Evolutionary conservation across 2,329 filamentous ascomycete genomes (phyloP), one percentile per base, ranked within the genome.

Genomic region (Aspergillus pseudoglaucus): DNA sequence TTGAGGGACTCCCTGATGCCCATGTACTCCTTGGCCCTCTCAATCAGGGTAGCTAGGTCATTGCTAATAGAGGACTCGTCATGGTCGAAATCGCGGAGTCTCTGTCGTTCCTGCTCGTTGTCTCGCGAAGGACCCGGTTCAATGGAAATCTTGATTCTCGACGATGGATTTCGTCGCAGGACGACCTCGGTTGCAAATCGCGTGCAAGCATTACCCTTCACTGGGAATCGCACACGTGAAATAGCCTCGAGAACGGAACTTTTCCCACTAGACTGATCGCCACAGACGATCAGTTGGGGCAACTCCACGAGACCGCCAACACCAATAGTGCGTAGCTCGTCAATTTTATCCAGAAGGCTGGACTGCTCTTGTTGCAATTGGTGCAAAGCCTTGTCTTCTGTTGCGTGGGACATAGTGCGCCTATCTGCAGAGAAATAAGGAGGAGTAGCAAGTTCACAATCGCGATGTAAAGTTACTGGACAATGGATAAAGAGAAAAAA

Each of bases 191-290:
- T 82, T 3, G 80, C 75, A 50, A 82, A 84, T 15, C 81, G 71
- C 0, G 82, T 85, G 55, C 81, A 85, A 2, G 82, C 72, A 42
- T 75, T 79, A 44, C 79, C 78, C 51, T 80, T 78, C 47, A 77
- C 70, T 0, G 81, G 82, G 41, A 85, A 84, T 0, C 76, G 75
- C 8, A 82, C 80, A 20, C 79, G 79, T 0, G 80, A 82, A 33
- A 85, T 71, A n/a, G 80, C 80, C 56, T 83, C 80, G 2, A 84
- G 73, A 10, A 65, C 61, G 0, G 80, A 83, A 54, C 77, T 82
- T 62, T 84, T 84, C 17, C 82, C 82, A 5, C 79, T 77, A 1
- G 79, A 83, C 62, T 84, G 80, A 59, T 84, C 80, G 25, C 81
- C 81, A 30, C 82, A 81, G 20, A 84, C 80, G 42, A 84, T 80